Evolutionary conservation across 441 rosid species (phyloP).

Genomic region (Pelargonium myrrhifolium): DNA sequence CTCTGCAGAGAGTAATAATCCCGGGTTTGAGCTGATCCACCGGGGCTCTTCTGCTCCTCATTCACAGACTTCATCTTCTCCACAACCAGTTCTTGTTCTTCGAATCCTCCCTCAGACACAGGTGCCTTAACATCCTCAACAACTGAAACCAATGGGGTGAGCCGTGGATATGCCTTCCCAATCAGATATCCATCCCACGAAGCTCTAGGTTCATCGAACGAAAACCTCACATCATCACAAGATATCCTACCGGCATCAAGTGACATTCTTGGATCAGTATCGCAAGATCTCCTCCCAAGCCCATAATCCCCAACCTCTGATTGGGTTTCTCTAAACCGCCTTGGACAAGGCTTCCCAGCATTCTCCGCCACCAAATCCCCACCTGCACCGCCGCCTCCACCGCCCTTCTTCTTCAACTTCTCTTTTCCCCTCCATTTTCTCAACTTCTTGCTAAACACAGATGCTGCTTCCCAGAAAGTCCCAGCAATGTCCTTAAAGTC

Average conservation of each 20-base stretch:
- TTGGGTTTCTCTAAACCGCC: constrained; percentile 19
- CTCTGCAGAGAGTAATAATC: constrained; percentile 2
- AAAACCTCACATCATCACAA: constrained; percentile 31
- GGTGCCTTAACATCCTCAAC: neutral
- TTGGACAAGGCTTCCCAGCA: constrained; percentile 15
- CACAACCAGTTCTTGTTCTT: neutral
- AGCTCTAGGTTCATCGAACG: constrained; percentile 58
- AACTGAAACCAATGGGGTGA: constrained; percentile 30
- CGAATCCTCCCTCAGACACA: neutral
- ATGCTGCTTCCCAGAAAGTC: constrained; percentile 33
- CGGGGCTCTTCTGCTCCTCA: constrained; percentile 14
- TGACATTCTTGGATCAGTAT: constrained; percentile 38
- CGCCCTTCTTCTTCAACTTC: constrained; percentile 21
- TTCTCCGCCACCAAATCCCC: constrained; percentile 13
- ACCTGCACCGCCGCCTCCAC: neutral
- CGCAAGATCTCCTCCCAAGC: neutral
- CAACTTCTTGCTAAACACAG: constrained; percentile 43
- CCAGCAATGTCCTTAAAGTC: constrained; percentile 10
- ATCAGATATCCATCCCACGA: constrained; percentile 60
- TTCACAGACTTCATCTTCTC: constrained; percentile 15
- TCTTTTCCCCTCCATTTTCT: constrained; percentile 35
- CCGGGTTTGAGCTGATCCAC: neutral
- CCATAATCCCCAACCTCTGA: constrained; percentile 27
- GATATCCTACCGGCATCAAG: constrained; percentile 35
- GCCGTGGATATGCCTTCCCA: constrained; percentile 34